Evolutionary conservation across 106 monocot genomes (phyloP).

Genomic region (Allium cepa): DNA sequence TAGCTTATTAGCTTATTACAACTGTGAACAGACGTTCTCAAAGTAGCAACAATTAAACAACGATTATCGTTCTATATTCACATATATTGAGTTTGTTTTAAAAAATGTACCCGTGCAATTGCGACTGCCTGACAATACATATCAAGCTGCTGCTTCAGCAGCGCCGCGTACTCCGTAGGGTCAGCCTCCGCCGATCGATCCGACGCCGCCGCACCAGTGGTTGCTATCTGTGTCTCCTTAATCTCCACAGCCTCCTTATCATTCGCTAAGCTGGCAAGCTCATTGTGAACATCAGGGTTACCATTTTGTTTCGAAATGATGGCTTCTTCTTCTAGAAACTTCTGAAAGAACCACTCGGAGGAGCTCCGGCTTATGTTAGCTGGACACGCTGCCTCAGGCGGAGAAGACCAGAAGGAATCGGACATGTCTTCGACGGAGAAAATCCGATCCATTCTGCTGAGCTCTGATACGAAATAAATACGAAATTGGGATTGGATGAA

Average conservation of each 20-base stretch:
- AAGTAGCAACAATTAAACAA: no score
- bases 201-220: background rate
- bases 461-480: slow-evolving; percentile 2
- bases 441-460: slow-evolving; percentile 36
- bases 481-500: no score
- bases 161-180: slow-evolving; percentile 34
- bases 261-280: background rate
- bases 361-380: slow-evolving; percentile 38
- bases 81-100: background rate
- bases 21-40: no score
- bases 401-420: slow-evolving; percentile 29
- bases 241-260: slow-evolving; percentile 43
- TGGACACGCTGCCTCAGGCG: slow-evolving; percentile 5
- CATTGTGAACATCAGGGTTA: background rate
- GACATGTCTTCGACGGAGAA: slow-evolving; percentile 61
- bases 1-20: no score
- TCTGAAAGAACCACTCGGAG: slow-evolving; percentile 63
- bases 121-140: slow-evolving; percentile 56
- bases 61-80: no score
- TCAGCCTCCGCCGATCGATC: slow-evolving; percentile 14
- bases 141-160: slow-evolving; percentile 61
- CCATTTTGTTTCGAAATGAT: background rate
- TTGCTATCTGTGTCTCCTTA: slow-evolving; percentile 9
- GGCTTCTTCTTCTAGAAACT: slow-evolving; percentile 34
- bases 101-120: slow-evolving; percentile 29